Evolutionary conservation across 495 filamentous ascomycete species (phyloP).

Genomic region (Aspergillus baeticus): DNA sequence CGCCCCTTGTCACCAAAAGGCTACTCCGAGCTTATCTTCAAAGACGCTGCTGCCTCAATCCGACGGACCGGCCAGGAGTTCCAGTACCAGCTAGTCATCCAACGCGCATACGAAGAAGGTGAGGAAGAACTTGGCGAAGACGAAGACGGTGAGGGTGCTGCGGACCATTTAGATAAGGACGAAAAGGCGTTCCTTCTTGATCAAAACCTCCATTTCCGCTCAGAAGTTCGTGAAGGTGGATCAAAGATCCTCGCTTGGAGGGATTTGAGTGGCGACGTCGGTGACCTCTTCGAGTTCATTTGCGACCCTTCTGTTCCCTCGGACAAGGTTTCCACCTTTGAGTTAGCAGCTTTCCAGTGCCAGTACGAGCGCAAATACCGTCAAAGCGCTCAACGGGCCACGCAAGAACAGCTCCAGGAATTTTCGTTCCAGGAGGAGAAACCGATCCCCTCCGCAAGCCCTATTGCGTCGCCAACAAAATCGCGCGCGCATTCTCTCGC

Average conservation of each 20-base stretch:
- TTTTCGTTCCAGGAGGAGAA: constrained; percentile 80
- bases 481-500: constrained; percentile 30
- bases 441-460: constrained; percentile 80
- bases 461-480: constrained; percentile 63
- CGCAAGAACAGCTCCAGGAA: constrained; percentile 72
- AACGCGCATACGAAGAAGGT: constrained; percentile 95
- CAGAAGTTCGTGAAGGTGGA: constrained; percentile 71
- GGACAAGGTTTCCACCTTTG: constrained; percentile 75
- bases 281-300: constrained; percentile 94
- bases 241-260: constrained; percentile 90
- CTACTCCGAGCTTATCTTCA: constrained; percentile 98
- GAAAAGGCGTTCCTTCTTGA: constrained; percentile 96
- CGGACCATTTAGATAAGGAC: constrained; percentile 74
- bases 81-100: constrained; percentile 95
- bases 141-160: constrained; percentile 76
- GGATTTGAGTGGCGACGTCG: constrained; percentile 88
- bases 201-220: constrained; percentile 83
- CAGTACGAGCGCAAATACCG: constrained; percentile 96
- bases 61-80: constrained; percentile 89
- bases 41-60: constrained; percentile 89
- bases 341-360: constrained; percentile 82
- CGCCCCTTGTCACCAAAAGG: constrained; percentile 93
- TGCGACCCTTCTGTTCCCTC: constrained; percentile 73
- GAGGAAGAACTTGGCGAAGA: constrained; percentile 87
- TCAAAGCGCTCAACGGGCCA: constrained; percentile 73